Percentiles rank a stretch among this genome's conserved stretches.
These are phyloP conservation scores for Physcia stellaris DNA, from an alignment of 495 filamentous ascomycete species.

Conservation along the genomic window DNA sequence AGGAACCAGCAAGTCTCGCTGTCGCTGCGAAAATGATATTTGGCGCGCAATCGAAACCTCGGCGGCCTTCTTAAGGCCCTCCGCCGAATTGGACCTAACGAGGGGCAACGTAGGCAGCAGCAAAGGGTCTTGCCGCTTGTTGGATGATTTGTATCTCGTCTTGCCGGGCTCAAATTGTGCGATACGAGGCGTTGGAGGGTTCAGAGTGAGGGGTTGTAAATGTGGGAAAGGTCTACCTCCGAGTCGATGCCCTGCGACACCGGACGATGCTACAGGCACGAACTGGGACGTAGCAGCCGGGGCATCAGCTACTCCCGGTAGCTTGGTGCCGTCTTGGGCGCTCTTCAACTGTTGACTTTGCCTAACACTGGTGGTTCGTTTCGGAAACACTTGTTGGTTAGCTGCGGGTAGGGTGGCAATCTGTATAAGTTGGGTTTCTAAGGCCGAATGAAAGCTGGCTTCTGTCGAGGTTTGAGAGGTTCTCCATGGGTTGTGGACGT, in stretches of 20 bases:
- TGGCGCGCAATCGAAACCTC: constrained; percentile 46
- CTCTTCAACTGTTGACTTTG: too few species aligned
- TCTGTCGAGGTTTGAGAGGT: too few species aligned
- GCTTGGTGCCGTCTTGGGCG: too few species aligned
- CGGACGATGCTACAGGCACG: too few species aligned
- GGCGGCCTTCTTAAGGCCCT: constrained; percentile 27
- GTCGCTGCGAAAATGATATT: constrained; percentile 42
- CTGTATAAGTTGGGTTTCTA: too few species aligned
- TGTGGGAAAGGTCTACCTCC: neutral
- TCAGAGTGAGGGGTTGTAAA: neutral
- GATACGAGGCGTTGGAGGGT: neutral
- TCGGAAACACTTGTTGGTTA: too few species aligned
- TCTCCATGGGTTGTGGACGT: too few species aligned
- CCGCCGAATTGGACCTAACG: neutral
- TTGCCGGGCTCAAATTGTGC: neutral
- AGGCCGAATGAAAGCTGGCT: too few species aligned
- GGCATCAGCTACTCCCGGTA: too few species aligned
- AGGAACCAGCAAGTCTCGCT: constrained; percentile 31
- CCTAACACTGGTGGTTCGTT: too few species aligned
- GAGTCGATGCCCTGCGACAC: neutral
- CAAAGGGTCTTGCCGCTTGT: neutral
- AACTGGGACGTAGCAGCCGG: neutral
- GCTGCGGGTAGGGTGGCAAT: too few species aligned
- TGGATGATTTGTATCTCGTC: too few species aligned
- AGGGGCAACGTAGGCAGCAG: neutral